These are phyloP conservation scores for Elsinoe perseae DNA, from an alignment of 2,329 filamentous ascomycete species.

Conservation along the genomic window DNA sequence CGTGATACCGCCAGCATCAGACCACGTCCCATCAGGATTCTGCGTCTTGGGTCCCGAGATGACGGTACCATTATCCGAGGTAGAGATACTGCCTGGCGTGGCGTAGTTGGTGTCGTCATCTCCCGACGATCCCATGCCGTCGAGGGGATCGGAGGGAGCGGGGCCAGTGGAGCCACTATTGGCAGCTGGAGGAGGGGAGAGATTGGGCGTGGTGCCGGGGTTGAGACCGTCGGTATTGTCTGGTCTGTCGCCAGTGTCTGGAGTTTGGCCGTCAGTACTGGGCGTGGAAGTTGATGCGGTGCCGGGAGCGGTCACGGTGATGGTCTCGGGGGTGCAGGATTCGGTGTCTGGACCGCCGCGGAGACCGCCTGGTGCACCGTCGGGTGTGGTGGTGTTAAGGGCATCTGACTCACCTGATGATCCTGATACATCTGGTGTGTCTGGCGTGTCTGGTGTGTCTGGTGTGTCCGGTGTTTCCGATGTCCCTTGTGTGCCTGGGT, in stretches of 20 bases:
- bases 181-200: not conserved
- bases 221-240: not conserved
- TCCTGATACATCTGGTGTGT: not conserved
- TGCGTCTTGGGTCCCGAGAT: not conserved
- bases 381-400: not conserved
- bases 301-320: constrained; percentile 3
- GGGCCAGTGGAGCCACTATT: not conserved
- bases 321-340: not conserved
- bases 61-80: not conserved
- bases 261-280: not conserved
- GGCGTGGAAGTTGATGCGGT: not conserved
- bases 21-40: not conserved
- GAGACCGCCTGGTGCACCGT: constrained; percentile 5
- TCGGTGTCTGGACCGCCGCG: not conserved
- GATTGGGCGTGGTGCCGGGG: not conserved
- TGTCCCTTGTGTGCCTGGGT: too few relatives aligned
- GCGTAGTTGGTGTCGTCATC: not conserved
- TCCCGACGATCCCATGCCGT: not conserved
- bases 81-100: not conserved
- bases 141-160: not conserved
- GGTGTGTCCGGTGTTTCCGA: too few relatives aligned
- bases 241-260: constrained; percentile 1
- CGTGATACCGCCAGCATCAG: not conserved
- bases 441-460: not conserved
- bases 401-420: not conserved